Evolutionary conservation across 805 yeast genomes (phyloP), one percentile per base, ranked within the genome.

Genomic region (Kregervanrija fluxuum): DNA sequence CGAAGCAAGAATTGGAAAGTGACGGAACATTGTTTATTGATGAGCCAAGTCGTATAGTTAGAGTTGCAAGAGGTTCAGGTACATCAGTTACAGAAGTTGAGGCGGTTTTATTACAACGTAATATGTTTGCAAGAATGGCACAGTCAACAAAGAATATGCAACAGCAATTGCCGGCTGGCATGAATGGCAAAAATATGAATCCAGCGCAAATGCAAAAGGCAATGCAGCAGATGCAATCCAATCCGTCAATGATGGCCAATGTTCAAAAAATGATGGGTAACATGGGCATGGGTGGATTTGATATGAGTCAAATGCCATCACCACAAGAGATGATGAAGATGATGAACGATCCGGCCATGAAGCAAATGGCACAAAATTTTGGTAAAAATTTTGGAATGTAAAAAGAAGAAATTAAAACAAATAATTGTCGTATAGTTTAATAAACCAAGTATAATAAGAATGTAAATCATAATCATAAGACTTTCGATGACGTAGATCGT

Each of bases 1-100:
- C 96, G 1, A 82, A 81, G 52, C 71, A 82, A 57, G 99, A 91
- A 68, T 75, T 91, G 48, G 95, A 88, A 56, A 77, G 87, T 51
- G 98, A 91, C 62, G 98, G 98, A 1, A 70, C 79, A 48, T 66
- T 85, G 15, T 88, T 91, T 62, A 72, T 76, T 34, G 79, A 81
- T 42, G 80, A 90, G 64, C 98, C 98, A 5, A 73, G 82, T 38
- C 77, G 99, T 62, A 79, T 91, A 41, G 77, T 89, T 4, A 75
- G 99, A 55, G 91, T 91, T 5, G 98, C 98, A 0, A 75, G 86
- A 52, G 99, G 99, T 8, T 82, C 96, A 3, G 99, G 98, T 16
- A 87, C 96, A 17, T 70, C 93, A 2, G 95, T 85, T 0, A 78
- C 87, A 6, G 98, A 91, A 53, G 96, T 91, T 30, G 97, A 91